Evolutionary conservation across 2,329 filamentous ascomycete genomes (phyloP), one percentile per base, ranked within the genome.

Genomic region (Purpureocillium takamizusanense): DNA sequence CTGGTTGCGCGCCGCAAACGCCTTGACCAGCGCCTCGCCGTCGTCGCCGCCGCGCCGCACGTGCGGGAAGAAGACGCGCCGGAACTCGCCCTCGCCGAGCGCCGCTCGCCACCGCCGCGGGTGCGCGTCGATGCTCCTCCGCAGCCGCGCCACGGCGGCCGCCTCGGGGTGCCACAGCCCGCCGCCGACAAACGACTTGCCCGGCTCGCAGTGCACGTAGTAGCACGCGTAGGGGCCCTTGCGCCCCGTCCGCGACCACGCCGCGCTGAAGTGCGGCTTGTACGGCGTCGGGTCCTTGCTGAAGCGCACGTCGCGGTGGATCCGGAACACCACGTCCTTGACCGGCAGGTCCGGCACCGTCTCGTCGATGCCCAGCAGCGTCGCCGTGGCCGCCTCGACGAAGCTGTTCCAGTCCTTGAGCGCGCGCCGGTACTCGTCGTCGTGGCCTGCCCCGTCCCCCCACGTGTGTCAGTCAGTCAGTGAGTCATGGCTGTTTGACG

Each of bases 171-270:
- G 76, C 86, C 86, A 95, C 13, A 94, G 64, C 1, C 89, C 88
- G 34, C 86, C 86, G 41, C 84, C 88, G 31, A 94, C 67, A 49
- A 90, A 84, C 54, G 78, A 82, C 36, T 72, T 66, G 3, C 67
- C 69, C 10, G 88, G 86, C 55, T 90, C 77, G 46, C 86, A 73
- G 57, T 94, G 87, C 15, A 95, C 64, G 62, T 94, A 95, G 63
- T 95, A 95, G 54, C 79, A 82, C 7, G 88, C 88, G 59, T 92
- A 94, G 9, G 84, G 81, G 0, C 86, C 86, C 61, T 95, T 94
- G 39, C 84, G 76, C 15, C 88, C 88, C 0, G 87, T 94, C 15
- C 88, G 80, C 40, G 85, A 92, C 78, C 86, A 94, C 17, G 86
- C 85, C 29, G 83, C 87, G 9, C 83, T 85, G 61, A 89, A 94